Evolutionary conservation across 2,329 filamentous ascomycete genomes (phyloP).

Genomic region (Periconia sp.): DNA sequence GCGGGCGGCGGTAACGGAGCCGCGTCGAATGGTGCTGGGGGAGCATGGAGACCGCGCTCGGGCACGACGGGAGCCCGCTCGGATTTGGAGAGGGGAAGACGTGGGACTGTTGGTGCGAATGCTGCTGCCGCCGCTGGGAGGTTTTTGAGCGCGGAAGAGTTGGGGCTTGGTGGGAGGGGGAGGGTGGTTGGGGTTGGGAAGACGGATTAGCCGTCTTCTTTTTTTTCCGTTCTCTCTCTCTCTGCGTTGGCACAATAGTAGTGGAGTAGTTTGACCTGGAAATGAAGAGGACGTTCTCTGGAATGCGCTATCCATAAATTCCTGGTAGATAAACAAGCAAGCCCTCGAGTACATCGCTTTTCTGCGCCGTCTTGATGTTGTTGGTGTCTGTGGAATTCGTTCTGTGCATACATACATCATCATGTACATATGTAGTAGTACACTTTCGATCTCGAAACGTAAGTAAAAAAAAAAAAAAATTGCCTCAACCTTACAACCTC

Average conservation of each 20-base stretch:
- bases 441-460: too few relatives aligned
- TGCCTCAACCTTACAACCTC: too few relatives aligned
- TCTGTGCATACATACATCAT: too few relatives aligned
- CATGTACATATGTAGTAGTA: too few relatives aligned
- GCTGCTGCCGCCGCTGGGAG: constrained; percentile 2
- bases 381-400: too few relatives aligned
- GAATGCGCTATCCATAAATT: too few relatives aligned
- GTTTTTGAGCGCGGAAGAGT: constrained; percentile 30
- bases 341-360: too few relatives aligned
- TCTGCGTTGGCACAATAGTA: too few relatives aligned
- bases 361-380: too few relatives aligned
- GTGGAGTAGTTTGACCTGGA: too few relatives aligned
- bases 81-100: constrained; percentile 24
- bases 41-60: constrained; percentile 1
- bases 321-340: too few relatives aligned
- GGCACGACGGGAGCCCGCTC: constrained; percentile 6
- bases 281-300: not conserved
- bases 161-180: constrained; percentile 25
- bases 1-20: not conserved
- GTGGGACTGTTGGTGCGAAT: constrained; percentile 9
- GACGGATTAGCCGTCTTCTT: constrained; percentile 34
- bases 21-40: constrained; percentile 3
- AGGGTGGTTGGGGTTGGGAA: constrained; percentile 36
- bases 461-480: too few relatives aligned
- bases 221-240: not conserved